Evolutionary conservation across 176 grass and related monocot species (phyloP).

Genomic region (Carex kokanica): DNA sequence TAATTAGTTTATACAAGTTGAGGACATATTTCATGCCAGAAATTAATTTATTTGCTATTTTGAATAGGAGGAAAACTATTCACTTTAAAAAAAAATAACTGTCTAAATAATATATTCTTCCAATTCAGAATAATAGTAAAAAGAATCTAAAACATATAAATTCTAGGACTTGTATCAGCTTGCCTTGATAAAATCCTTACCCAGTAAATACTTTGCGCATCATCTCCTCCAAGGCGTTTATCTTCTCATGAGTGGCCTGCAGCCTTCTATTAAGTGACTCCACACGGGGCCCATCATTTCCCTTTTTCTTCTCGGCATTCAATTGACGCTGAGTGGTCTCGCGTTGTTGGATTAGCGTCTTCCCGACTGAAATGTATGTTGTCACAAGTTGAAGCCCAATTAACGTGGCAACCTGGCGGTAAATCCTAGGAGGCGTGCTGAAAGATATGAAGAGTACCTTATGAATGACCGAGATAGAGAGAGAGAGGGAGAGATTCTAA

Average conservation of each 20-base stretch:
- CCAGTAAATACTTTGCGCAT: conserved; percentile 93
- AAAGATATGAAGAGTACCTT: conserved; percentile 18
- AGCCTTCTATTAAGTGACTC: conserved; percentile 89
- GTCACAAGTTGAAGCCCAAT: conserved; percentile 92
- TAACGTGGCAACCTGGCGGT: conserved; percentile 80
- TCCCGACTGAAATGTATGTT: conserved; percentile 84
- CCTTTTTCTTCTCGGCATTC: conserved; percentile 92
- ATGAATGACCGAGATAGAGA: not conserved
- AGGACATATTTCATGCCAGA: too few relatives aligned
- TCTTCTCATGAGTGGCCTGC: conserved; percentile 74
- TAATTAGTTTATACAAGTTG: too few relatives aligned
- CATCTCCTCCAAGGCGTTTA: conserved; percentile 72
- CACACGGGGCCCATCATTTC: conserved; percentile 70
- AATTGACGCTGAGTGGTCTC: conserved; percentile 95
- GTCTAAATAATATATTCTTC: too few relatives aligned
- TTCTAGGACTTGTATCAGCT: not conserved
- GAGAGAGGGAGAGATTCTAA: not conserved
- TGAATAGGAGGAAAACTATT: too few relatives aligned
- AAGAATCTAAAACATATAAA: too few relatives aligned
- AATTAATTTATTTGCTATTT: too few relatives aligned
- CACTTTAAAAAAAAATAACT: too few relatives aligned
- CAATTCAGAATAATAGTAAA: too few relatives aligned
- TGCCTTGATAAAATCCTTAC: conserved; percentile 39
- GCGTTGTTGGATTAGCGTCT: conserved; percentile 79
- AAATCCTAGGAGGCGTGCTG: conserved; percentile 94